phyloP scores from a whole-genome alignment of 768 basidiomycete genomes.

The Pleurotus tuber-regium region DNA sequence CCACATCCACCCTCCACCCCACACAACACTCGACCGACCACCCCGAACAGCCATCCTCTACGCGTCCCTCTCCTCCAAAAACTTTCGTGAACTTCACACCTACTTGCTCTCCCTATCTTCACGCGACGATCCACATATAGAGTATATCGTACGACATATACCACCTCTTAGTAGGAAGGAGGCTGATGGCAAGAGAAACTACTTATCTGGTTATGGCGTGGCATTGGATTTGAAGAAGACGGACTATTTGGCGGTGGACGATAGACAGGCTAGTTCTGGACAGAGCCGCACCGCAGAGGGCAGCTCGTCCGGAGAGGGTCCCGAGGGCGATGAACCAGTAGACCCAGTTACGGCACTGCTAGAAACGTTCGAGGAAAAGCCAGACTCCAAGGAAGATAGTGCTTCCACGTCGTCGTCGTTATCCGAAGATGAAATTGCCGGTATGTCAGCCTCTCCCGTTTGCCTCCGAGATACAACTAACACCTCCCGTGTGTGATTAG shows the following conservation, averaged over 20 bases:
- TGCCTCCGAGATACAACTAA: no score
- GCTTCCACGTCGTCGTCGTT: conserved; percentile 42
- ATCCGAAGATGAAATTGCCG: conserved; percentile 49
- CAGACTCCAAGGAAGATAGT: conserved; percentile 22
- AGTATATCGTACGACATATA: conserved; percentile 75
- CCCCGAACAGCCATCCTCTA: conserved; percentile 76
- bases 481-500: conserved; percentile 34
- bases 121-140: conserved; percentile 44
- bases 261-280: conserved; percentile 46
- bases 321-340: conserved; percentile 20
- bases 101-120: conserved; percentile 55
- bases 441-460: conserved; percentile 43
- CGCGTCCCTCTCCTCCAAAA: conserved; percentile 58
- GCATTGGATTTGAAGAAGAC: conserved; percentile 93
- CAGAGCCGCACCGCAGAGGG: not conserved
- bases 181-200: conserved; percentile 32
- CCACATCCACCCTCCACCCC: conserved; percentile 59
- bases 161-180: conserved; percentile 34
- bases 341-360: conserved; percentile 41
- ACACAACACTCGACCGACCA: conserved; percentile 43
- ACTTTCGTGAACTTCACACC: conserved; percentile 69
- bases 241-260: conserved; percentile 94
- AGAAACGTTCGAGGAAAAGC: conserved; percentile 37
- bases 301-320: conserved; percentile 17
- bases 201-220: conserved; percentile 89